These are phyloP conservation scores for Bruguiera gymnorhiza DNA, from an alignment of 345 rosid genomes.

Conservation along the genomic window DNA sequence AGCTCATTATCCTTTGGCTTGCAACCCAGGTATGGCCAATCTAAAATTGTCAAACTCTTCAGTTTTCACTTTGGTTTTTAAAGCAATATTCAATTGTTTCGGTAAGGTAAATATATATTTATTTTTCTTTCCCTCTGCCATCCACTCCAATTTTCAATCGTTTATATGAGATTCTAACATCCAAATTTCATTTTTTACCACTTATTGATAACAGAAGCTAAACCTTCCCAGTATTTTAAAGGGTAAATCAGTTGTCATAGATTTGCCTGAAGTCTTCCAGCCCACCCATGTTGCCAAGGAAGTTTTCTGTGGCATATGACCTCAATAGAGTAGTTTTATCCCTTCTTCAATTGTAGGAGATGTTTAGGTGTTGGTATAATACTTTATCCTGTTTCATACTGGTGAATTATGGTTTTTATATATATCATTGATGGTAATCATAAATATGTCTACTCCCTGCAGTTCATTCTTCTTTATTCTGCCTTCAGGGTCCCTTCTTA, in stretches of 20 bases:
- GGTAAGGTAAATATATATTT: conserved; percentile 46
- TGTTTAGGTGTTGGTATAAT: conserved; percentile 51
- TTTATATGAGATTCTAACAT: background rate
- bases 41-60: conserved; percentile 46
- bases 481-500: conserved; percentile 60
- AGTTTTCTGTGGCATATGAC: conserved; percentile 35
- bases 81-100: conserved; percentile 64
- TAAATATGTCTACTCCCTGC: conserved; percentile 32
- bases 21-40: conserved; percentile 47
- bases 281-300: conserved; percentile 31
- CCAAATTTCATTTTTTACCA: background rate
- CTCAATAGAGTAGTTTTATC: conserved; percentile 55
- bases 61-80: conserved; percentile 44
- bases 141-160: background rate
- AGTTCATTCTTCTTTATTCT: conserved; percentile 65
- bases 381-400: conserved; percentile 8
- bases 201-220: conserved; percentile 33
- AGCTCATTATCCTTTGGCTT: conserved; percentile 43
- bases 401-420: conserved; percentile 1
- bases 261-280: conserved; percentile 69
- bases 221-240: conserved; percentile 35
- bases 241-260: conserved; percentile 43
- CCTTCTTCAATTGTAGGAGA: conserved; percentile 55
- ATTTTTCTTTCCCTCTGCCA: background rate
- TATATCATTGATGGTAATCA: background rate